Evolutionary conservation across 2,329 filamentous ascomycete genomes (phyloP).

Genomic region (Thelonectria rubi): DNA sequence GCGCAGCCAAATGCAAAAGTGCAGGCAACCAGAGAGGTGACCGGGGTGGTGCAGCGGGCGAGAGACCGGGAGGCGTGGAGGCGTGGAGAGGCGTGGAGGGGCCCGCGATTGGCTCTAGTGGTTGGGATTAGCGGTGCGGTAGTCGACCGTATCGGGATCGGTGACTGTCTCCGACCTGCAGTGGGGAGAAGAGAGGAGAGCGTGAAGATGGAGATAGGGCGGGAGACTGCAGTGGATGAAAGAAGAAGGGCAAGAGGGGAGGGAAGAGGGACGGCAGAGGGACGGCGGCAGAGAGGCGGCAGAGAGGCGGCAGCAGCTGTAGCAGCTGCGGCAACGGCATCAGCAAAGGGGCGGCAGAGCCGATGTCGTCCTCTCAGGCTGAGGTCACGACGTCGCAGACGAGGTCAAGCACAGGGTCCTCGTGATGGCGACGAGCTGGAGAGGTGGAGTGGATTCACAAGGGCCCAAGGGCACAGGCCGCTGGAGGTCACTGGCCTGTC

Average conservation of each 20-base stretch:
- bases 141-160: slow-evolving; percentile 22
- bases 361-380: slow-evolving; percentile 15
- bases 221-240: background rate
- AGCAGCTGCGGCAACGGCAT: background rate
- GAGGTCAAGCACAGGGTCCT: slow-evolving; percentile 30
- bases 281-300: slow-evolving; percentile 3
- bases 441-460: slow-evolving; percentile 34
- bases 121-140: slow-evolving; percentile 7
- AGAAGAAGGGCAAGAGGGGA: background rate
- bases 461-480: too few species aligned
- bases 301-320: background rate
- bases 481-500: slow-evolving; percentile 32
- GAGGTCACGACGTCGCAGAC: slow-evolving; percentile 34
- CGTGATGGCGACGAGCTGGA: slow-evolving; percentile 39
- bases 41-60: slow-evolving; percentile 3
- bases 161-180: slow-evolving; percentile 10
- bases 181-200: background rate
- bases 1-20: background rate
- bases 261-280: slow-evolving; percentile 8
- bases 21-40: slow-evolving; percentile 28
- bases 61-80: slow-evolving; percentile 10
- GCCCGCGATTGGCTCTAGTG: background rate
- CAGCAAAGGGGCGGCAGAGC: background rate
- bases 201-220: background rate
- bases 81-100: slow-evolving; percentile 6